Percentiles rank a stretch among this genome's conserved stretches.
Evolutionary conservation across 1,284 basidiomycete genomes (phyloP).

Genomic region (Sutorius eximius): DNA sequence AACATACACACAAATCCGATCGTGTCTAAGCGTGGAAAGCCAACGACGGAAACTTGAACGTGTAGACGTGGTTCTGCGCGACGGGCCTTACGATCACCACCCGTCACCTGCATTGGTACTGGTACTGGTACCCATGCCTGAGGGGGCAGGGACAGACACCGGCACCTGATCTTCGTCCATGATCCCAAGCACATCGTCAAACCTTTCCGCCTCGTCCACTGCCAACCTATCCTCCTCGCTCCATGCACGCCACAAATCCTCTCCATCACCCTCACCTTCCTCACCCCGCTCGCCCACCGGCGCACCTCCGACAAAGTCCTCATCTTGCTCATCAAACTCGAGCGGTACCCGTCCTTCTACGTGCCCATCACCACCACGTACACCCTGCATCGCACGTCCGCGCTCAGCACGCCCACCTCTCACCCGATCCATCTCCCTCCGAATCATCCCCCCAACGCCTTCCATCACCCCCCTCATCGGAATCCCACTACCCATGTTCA

Average conservation of each 20-base stretch:
- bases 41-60: background rate
- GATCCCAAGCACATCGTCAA: conserved; percentile 62
- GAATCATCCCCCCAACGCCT: conserved; percentile 60
- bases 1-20: background rate
- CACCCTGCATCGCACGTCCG: background rate
- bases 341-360: conserved; percentile 44
- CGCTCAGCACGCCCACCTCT: conserved; percentile 17
- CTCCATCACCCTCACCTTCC: conserved; percentile 24
- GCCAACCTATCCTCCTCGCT: conserved; percentile 44
- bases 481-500: conserved; percentile 38
- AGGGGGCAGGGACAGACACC: conserved; percentile 3
- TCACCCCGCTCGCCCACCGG: conserved; percentile 32
- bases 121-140: background rate
- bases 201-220: conserved; percentile 64
- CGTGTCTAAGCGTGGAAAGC: background rate
- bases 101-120: background rate
- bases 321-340: conserved; percentile 73
- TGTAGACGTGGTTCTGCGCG: background rate
- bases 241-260: conserved; percentile 52
- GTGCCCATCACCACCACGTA: background rate
- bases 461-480: conserved; percentile 59
- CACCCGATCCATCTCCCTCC: conserved; percentile 54
- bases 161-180: conserved; percentile 59
- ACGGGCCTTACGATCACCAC: conserved; percentile 9
- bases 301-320: conserved; percentile 45